Conservation (phyloP, 805 yeast species). For the Candida jianshihensis region DNA sequence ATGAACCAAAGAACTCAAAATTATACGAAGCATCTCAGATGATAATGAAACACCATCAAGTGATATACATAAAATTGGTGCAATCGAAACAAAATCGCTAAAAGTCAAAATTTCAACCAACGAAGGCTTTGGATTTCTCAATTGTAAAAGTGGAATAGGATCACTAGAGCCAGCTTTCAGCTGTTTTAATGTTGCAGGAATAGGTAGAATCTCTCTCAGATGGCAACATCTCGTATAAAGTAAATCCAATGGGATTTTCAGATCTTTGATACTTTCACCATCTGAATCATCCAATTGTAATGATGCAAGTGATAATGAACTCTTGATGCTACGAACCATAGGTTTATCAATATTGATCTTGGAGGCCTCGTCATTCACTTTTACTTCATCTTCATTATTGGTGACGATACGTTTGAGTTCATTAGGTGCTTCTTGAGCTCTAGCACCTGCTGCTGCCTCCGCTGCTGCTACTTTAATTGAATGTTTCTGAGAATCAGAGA, state of each 20-base stretch:
- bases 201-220: conserved; percentile 83
- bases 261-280: conserved; percentile 23
- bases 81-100: conserved; percentile 79
- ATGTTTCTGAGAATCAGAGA: conserved; percentile 19
- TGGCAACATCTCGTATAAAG: conserved; percentile 92
- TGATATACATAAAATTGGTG: conserved; percentile 71
- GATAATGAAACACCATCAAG: conserved; percentile 76
- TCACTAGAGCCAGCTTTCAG: conserved; percentile 66
- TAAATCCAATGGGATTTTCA: conserved; percentile 48
- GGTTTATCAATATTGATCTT: conserved; percentile 37
- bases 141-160: conserved; percentile 72
- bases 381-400: conserved; percentile 32
- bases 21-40: conserved; percentile 64
- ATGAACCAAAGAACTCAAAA: conserved; percentile 57
- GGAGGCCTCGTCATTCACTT: conserved; percentile 25
- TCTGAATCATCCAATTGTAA: conserved; percentile 11
- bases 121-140: conserved; percentile 84
- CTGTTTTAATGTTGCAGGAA: conserved; percentile 82
- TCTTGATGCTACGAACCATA: conserved; percentile 31
- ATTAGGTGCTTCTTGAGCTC: conserved; percentile 27
- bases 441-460: conserved; percentile 30
- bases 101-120: conserved; percentile 81
- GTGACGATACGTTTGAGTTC: conserved; percentile 23
- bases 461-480: conserved; percentile 28
- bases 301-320: conserved; percentile 21